Evolutionary conservation across 257 asterid genomes (phyloP), one percentile per base, ranked within the genome.

Genomic region (Solanum neorickii): DNA sequence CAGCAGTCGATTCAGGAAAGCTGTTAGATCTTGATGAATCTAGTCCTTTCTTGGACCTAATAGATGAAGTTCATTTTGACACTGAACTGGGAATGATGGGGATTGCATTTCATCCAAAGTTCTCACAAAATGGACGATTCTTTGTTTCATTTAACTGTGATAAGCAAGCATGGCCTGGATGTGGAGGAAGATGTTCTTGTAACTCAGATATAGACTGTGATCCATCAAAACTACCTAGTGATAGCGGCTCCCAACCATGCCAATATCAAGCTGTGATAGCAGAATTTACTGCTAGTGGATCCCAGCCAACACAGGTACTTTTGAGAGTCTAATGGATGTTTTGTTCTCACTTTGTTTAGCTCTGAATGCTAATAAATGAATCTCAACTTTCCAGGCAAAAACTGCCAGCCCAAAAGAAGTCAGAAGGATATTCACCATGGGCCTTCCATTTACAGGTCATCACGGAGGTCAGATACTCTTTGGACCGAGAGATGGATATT

Each of bases 391-490:
- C 25, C 89, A 95, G 98, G 98, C 94, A 44, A 91, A 91, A 83
- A 87, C 92, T 87, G 98, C 95, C 88, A 91, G 73, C 62, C 96
- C 99, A 41, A 87, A 91, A 3, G 99, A 96, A 88, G 96, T 95
- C 39, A 88, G 98, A 85, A 91, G 98, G 89, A 94, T 96, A 84
- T 94, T 96, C 90, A 95, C 99, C 47, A 95, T 96, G 98, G 99
- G 98, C 6, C 98, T 96, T 86, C 98, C 99, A 0, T 96, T 91
- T 80, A 92, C 94, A 62, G 42, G 93, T 8, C 96, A 95, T 89
- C 98, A 95, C 60, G 99, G 91, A 15, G 98, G 99, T 35, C 98
- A 96, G 89, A 96, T 97, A 87, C 96, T 97, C 72, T 94, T 97
- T 82, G 99, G 99, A 83, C 99, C 99, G 1, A 37, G 70, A 73